phyloP scores from a whole-genome alignment of 139 green algal species.

The Volvox reticuliferus region DNA sequence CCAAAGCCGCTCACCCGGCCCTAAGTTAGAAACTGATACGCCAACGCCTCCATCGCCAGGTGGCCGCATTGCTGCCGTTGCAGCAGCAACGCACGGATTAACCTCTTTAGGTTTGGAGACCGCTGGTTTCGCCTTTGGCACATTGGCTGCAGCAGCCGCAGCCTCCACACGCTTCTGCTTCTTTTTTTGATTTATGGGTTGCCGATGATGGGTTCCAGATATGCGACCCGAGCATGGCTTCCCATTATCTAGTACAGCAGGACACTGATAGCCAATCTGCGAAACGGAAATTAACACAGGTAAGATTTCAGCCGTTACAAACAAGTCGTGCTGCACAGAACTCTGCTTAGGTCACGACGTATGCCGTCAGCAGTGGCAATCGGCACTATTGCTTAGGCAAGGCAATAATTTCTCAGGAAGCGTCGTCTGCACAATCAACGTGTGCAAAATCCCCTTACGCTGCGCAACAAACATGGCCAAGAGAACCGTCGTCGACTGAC shows the following conservation, averaged over 20 bases:
- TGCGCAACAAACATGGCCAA: too few relatives aligned
- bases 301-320: too few relatives aligned
- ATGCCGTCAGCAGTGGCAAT: too few relatives aligned
- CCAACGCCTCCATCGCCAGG: neutral
- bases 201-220: neutral
- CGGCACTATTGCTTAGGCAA: too few relatives aligned
- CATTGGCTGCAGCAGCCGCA: neutral
- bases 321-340: too few relatives aligned
- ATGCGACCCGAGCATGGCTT: conserved; percentile 6
- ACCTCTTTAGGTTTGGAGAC: neutral
- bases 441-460: too few relatives aligned
- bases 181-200: conserved; percentile 2
- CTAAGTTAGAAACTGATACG: neutral
- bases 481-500: too few relatives aligned
- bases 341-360: too few relatives aligned
- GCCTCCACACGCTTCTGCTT: conserved; percentile 43
- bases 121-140: conserved; percentile 3
- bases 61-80: neutral
- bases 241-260: neutral
- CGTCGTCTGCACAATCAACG: too few relatives aligned
- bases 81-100: neutral
- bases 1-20: neutral
- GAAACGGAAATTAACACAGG: neutral
- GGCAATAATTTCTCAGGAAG: too few relatives aligned
- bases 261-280: conserved; percentile 35